phyloP scores from a whole-genome alignment of 2,329 filamentous ascomycete genomes.

The Penicillium decumbens region DNA sequence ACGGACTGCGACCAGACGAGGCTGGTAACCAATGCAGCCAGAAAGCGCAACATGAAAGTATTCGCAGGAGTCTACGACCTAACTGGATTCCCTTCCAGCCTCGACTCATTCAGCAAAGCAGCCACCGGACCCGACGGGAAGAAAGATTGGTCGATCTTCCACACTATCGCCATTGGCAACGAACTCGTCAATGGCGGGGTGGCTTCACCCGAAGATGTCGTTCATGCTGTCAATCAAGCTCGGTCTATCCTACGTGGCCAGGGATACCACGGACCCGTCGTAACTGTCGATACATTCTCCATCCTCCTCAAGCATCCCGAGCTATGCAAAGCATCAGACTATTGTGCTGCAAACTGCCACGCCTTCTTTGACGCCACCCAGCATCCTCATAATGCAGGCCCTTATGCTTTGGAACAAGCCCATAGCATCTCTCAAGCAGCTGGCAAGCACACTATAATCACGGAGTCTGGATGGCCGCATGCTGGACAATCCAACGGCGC shows the following conservation, averaged over 20 bases:
- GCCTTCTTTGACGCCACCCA: constrained; percentile 72
- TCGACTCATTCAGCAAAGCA: constrained; percentile 57
- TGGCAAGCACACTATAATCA: constrained; percentile 65
- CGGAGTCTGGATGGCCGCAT: constrained; percentile 81
- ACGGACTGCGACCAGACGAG: constrained; percentile 70
- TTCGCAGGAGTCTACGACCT: constrained; percentile 72
- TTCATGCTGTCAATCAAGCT: constrained; percentile 55
- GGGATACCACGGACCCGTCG: constrained; percentile 69
- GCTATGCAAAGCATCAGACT: constrained; percentile 69
- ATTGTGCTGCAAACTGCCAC: constrained; percentile 76
- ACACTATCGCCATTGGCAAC: constrained; percentile 74
- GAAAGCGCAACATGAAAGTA: constrained; percentile 61
- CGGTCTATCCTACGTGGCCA: constrained; percentile 54
- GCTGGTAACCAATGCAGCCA: constrained; percentile 59
- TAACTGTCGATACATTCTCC: constrained; percentile 74
- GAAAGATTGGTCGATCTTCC: constrained; percentile 61
- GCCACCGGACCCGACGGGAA: constrained; percentile 42
- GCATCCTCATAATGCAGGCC: constrained; percentile 58
- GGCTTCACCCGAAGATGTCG: constrained; percentile 50
- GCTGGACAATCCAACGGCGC: constrained; percentile 60
- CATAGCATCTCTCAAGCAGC: constrained; percentile 43
- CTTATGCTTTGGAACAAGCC: constrained; percentile 59
- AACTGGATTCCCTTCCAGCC: constrained; percentile 51
- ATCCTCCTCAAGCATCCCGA: constrained; percentile 62
- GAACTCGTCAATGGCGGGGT: constrained; percentile 67